These are phyloP conservation scores for Phytopythium chamaehyphon DNA, from an alignment of 352 stramenopile genomes.

Conservation along the genomic window DNA sequence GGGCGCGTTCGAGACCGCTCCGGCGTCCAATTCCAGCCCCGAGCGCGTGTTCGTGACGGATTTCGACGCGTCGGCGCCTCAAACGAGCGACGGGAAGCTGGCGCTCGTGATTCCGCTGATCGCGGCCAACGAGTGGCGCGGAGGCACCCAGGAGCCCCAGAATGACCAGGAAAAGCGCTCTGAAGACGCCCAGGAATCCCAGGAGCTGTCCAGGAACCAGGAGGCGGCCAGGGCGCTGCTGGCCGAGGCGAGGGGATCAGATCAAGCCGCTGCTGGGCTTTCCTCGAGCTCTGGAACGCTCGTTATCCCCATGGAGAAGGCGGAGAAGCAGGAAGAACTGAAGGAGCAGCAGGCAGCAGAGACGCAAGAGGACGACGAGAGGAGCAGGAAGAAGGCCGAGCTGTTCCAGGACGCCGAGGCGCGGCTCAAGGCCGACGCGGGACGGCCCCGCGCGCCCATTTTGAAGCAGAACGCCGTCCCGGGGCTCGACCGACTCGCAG, in stretches of 20 bases:
- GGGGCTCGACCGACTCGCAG: conserved; percentile 52
- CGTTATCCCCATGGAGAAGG: conserved; percentile 46
- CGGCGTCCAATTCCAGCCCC: conserved; percentile 6
- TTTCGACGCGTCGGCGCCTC: conserved; percentile 47
- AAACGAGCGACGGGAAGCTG: conserved; percentile 9
- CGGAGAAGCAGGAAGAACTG: neutral
- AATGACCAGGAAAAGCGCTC: neutral
- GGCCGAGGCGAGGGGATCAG: conserved; percentile 22
- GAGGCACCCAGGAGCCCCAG: neutral
- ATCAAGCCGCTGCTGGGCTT: neutral
- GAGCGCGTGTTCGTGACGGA: conserved; percentile 75
- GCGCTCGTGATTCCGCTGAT: conserved; percentile 71
- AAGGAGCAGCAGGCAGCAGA: conserved; percentile 6
- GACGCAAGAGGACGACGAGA: conserved; percentile 4
- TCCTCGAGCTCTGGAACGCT: conserved; percentile 17
- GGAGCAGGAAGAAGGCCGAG: conserved; percentile 21
- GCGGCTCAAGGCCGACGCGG: conserved; percentile 9
- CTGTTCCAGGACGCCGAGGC: conserved; percentile 33
- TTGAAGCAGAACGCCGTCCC: conserved; percentile 71
- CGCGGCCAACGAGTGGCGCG: conserved; percentile 53
- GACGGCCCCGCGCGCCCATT: conserved; percentile 31
- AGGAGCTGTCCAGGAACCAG: conserved; percentile 28
- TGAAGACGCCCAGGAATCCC: neutral
- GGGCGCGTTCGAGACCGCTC: conserved; percentile 16
- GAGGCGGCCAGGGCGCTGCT: conserved; percentile 34